A percentile compares a stretch with the other conserved stretches of the same genome.
phyloP scores from a whole-genome alignment of 2,329 filamentous ascomycete species.

The Xenosphaeropsis pyriputrescens region DNA sequence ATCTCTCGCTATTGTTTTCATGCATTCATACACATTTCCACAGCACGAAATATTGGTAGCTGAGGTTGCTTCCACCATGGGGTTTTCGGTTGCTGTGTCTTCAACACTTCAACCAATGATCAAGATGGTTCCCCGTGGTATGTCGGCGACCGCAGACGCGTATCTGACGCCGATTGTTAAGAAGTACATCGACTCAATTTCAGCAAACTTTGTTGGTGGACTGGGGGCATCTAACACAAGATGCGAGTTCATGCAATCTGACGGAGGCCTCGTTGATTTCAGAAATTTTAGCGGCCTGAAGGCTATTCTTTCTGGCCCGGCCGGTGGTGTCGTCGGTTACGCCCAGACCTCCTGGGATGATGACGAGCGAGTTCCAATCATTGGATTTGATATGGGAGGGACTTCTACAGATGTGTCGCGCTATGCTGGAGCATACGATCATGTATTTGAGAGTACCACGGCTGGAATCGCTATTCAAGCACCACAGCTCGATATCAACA shows the following conservation, averaged over 20 bases:
- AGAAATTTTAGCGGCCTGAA: constrained; percentile 72
- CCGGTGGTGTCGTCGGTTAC: constrained; percentile 88
- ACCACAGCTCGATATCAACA: constrained; percentile 88
- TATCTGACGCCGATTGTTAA: constrained; percentile 59
- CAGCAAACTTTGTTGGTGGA: constrained; percentile 66
- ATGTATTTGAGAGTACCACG: constrained; percentile 88
- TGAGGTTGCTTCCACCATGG: constrained; percentile 61
- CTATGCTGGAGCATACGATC: constrained; percentile 77
- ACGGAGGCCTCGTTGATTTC: constrained; percentile 49
- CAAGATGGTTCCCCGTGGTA: constrained; percentile 55
- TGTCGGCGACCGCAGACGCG: constrained; percentile 57
- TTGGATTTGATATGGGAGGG: constrained; percentile 93
- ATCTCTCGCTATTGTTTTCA: constrained; percentile 78
- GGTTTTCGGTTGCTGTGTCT: constrained; percentile 66
- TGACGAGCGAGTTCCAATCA: constrained; percentile 68
- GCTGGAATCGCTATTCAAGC: constrained; percentile 90
- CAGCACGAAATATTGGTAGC: constrained; percentile 72
- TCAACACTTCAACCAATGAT: constrained; percentile 74
- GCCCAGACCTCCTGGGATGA: constrained; percentile 86
- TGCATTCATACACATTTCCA: constrained; percentile 87
- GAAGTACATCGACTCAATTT: constrained; percentile 62
- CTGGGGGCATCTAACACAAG: constrained; percentile 64
- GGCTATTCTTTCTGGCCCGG: constrained; percentile 78
- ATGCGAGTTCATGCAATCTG: constrained; percentile 89
- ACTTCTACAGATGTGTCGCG: constrained; percentile 86